Evolutionary conservation across 1,284 basidiomycete genomes (phyloP), one percentile per base, ranked within the genome.

Genomic region (Leccinum griseonigrum): DNA sequence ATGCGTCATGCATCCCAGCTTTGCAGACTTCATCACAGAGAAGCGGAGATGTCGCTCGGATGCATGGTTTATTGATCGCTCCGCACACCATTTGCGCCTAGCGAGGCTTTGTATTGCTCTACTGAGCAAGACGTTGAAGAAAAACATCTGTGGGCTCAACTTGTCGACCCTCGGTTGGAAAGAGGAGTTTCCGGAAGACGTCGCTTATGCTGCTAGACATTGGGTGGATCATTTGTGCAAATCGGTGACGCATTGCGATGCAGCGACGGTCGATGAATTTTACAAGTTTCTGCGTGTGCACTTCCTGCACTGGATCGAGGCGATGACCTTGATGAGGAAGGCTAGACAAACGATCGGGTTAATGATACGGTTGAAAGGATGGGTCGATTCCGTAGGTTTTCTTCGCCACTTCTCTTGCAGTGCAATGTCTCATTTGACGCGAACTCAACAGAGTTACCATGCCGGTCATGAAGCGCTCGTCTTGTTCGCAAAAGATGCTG

Each of bases 231-330:
- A 74, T 54, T 31, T 75, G 22, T 74, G 73, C 58, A 34, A 60
- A 5, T 67, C 64, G 3, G 58, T 32, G 11, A 29, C 3, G 18
- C 22, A n/a, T 14, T 36, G 38, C 14, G 63, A 64, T 13, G 60
- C 28, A 28, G 50, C 5, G 9, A 14, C 66, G 31, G 58, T 11
- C 9, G 61, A 65, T 3, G 69, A 66, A 13, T 59, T 76, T 3
- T 7, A 66, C 3, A 4, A 1, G 29, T 72, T 74, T 60, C 56
- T 74, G 56, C 55, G 54, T 6, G 57, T 40, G n/a, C 72, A 74
- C 34, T 69, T 76, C 3, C 53, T 74, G n/a, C 74, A 74, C 58
- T 74, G 74, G 72, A 69, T 76, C 32, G 74, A 74, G 53, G 62
- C 61, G 40, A 75, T 76, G 75, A 57, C 64, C 8, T 18, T 67